These are phyloP conservation scores for Cunninghamia lanceolata DNA, from an alignment of 75 land plant species.

Conservation along the genomic window DNA sequence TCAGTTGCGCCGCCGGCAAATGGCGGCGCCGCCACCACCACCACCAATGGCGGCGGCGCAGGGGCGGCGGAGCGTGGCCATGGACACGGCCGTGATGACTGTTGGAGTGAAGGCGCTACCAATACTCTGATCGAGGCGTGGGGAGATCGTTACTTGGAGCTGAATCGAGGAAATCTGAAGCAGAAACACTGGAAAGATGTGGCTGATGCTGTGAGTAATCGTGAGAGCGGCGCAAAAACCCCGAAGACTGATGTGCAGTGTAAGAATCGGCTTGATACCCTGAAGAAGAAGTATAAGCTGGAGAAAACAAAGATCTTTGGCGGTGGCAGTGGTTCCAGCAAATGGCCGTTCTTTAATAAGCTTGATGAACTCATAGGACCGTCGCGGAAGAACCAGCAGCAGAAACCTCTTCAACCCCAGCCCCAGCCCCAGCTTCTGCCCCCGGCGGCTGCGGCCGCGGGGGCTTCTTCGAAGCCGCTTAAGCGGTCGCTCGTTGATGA, in stretches of 20 bases:
- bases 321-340: slow-evolving; percentile 24
- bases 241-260: slow-evolving; percentile 79
- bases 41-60: not conserved
- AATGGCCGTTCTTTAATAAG: slow-evolving; percentile 59
- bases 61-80: slow-evolving; percentile 19
- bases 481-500: not conserved
- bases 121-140: slow-evolving; percentile 69
- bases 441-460: not conserved
- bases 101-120: slow-evolving; percentile 85
- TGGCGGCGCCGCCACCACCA: not conserved
- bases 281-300: slow-evolving; percentile 91
- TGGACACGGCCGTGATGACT: slow-evolving; percentile 42
- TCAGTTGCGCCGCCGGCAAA: slow-evolving; percentile 27
- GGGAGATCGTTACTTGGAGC: slow-evolving; percentile 77
- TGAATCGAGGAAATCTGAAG: slow-evolving; percentile 75
- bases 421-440: not conserved
- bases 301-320: slow-evolving; percentile 38
- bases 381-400: slow-evolving; percentile 25
- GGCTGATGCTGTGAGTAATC: slow-evolving; percentile 61
- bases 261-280: slow-evolving; percentile 87
- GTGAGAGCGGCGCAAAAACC: slow-evolving; percentile 41
- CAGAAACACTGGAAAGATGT: slow-evolving; percentile 88
- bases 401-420: not conserved
- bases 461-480: not conserved
- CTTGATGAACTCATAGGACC: slow-evolving; percentile 68